Base-by-base conservation (phyloP, 2,329 filamentous ascomycete genomes). In the Rhytidhysteron rufulum region DNA sequence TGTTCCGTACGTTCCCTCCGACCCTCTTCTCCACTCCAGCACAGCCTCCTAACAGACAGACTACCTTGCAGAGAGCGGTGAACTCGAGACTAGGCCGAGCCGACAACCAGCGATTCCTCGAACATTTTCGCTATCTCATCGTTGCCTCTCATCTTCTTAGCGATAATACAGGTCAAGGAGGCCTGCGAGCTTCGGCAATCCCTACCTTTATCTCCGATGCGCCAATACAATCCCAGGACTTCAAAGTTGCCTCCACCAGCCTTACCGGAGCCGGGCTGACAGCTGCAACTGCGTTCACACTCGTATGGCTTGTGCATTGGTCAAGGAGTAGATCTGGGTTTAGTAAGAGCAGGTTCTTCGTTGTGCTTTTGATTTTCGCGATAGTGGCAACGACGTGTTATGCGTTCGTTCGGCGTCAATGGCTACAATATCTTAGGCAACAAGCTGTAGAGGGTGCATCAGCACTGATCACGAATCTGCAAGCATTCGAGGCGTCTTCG, bases 81-180 rank as follows among this genome's bases (percentile, higher is more conserved):
- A 85, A 85, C 49, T 82, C 83, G 30, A 78, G 80, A 45, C 77
- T 95, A 47, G 83, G 86, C 40, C 77, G 83, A 49, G 81, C 79
- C 52, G 89, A 95, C 54, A 94, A 90, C 60, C 78, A 84, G 51
- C 83, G 83, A 50, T 95, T 96, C 57, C 76, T 95, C 43, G 90
- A 96, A 66, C 86, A 89, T 59, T 96, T 96, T 58, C 86, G 90
- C 48, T 96, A 96, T 67, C 85, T 87, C 17, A 87, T 96, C 49
- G 86, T 96, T 57, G 89, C 89, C 37, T 96, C 90, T 17, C 89
- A 95, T 62, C 77, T 96, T 11, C 74, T 96, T 30, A 88, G 81
- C 55, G 85, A 85, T 30, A 78, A 85, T 50, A 53, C 63, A 7
- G 65, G 67, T 38, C 67, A 69, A 45, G 66, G 63, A 20, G 58